Evolutionary conservation across 495 filamentous ascomycete genomes (phyloP), one percentile per base, ranked within the genome.

Genomic region (Friedmanniomyces endolithicus): DNA sequence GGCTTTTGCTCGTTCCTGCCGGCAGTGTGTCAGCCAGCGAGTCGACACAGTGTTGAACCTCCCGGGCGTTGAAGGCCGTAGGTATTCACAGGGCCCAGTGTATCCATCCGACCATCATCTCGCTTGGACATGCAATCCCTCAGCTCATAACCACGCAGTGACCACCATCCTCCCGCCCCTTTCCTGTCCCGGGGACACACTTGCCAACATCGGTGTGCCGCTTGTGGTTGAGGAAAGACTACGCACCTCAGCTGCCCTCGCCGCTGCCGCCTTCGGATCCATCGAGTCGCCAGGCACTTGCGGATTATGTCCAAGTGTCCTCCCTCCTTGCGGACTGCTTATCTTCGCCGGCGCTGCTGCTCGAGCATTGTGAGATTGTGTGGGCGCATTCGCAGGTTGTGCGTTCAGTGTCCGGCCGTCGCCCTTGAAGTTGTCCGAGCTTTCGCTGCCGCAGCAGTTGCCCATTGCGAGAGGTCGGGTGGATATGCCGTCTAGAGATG

Each of bases 211-310:
- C 29, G 16, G 20, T 23, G 45, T 29, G n/a, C 31, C n/a, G n/a
- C 43, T 54, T n/a, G 52, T 24, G 14, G 27, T 45, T 52, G 48
- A 40, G 8, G 49, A 52, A 20, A 53, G 23, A 52, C 55, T 45
- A 51, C 57, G 52, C 55, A 64, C 62, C 62, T 64, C 62, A 41
- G 62, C 62, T 23, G 62, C 62, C 37, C 53, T 52, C 48, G 62
- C 62, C 24, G 62, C 62, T 34, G 62, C 62, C 29, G 16, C 52
- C 19, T 55, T 51, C 23, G 62, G 62, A 50, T 43, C 33, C 27
- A 9, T 9, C 27, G 27, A 31, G 8, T 54, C 57, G 14, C 54
- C 57, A 11, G 40, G 31, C 9, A 25, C 29, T 31, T 48, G 50
- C 40, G 51, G 35, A 16, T 55, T 48, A n/a, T 25, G 39, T 4